These are phyloP conservation scores for Acer negundo DNA, from an alignment of 345 rosid genomes.

Conservation along the genomic window DNA sequence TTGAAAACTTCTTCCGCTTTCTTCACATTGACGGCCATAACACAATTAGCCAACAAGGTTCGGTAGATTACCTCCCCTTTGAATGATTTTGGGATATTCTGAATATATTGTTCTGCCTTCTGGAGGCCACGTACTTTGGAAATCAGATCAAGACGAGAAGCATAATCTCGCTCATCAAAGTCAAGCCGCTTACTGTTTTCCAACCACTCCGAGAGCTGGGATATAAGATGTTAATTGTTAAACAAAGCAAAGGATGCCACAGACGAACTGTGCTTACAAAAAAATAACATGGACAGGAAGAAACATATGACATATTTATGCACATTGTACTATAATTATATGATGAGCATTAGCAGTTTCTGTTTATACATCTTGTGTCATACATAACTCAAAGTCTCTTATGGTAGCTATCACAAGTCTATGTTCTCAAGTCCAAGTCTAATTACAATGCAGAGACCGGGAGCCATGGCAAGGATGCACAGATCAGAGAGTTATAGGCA, in stretches of 20 bases:
- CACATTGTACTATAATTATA: neutral
- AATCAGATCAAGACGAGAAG: conserved; percentile 78
- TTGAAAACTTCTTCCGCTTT: conserved; percentile 85
- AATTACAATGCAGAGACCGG: neutral
- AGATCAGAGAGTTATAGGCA: neutral
- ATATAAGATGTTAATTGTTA: conserved; percentile 7
- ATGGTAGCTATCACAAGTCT: neutral
- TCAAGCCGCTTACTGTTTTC: conserved; percentile 59
- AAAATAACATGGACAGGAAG: neutral
- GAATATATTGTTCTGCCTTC: conserved; percentile 64
- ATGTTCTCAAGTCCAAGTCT: neutral
- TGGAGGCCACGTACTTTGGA: conserved; percentile 68
- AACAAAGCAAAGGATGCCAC: conserved; percentile 1
- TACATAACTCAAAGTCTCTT: neutral
- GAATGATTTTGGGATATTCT: conserved; percentile 67
- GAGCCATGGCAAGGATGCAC: neutral
- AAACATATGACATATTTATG: neutral
- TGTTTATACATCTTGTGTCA: conserved; percentile 4
- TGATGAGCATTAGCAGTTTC: neutral
- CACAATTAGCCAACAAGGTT: conserved; percentile 76
- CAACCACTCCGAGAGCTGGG: conserved; percentile 92
- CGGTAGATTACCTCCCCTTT: conserved; percentile 73
- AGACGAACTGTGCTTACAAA: neutral
- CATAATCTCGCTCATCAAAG: conserved; percentile 75
- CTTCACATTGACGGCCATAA: conserved; percentile 40